These are phyloP conservation scores for Aspergillus sp. DNA, from an alignment of 2,329 filamentous ascomycete species.

Conservation along the genomic window DNA sequence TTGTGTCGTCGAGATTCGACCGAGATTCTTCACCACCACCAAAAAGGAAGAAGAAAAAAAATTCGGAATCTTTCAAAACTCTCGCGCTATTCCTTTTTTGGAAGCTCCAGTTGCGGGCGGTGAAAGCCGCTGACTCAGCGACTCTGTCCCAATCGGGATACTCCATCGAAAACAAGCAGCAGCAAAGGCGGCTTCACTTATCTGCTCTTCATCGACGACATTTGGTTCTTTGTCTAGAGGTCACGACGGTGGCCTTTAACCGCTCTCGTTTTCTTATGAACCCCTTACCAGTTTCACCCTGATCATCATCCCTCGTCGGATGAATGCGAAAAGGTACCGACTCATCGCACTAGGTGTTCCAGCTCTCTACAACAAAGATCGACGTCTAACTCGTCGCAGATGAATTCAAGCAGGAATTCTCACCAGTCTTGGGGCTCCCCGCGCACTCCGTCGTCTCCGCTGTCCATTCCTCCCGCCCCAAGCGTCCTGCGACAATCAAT, in stretches of 20 bases:
- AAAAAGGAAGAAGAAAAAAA: constrained; percentile 13
- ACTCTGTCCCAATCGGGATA: constrained; percentile 11
- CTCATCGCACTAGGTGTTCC: neutral
- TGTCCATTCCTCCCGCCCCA: constrained; percentile 30
- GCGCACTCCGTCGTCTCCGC: constrained; percentile 50
- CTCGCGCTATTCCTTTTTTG: constrained; percentile 30
- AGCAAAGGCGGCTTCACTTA: neutral
- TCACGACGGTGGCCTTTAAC: too few species aligned
- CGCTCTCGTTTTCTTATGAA: too few species aligned
- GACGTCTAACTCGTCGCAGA: constrained; percentile 20
- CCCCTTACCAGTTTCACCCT: too few species aligned
- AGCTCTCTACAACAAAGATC: neutral
- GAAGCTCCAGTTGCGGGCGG: constrained; percentile 16
- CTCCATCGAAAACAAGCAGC: constrained; percentile 15
- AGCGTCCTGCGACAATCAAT: constrained; percentile 37
- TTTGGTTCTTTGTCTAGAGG: neutral
- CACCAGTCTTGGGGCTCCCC: constrained; percentile 61
- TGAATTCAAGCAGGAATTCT: constrained; percentile 41
- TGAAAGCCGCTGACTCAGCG: constrained; percentile 23
- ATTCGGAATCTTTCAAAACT: constrained; percentile 37
- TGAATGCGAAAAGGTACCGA: neutral
- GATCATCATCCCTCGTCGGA: neutral
- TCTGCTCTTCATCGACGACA: neutral
- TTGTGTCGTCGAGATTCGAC: constrained; percentile 14
- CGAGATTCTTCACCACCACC: constrained; percentile 2